A percentile compares a stretch with the other conserved stretches of the same genome.
These are phyloP conservation scores for Paramarasmius palmivorus DNA, from an alignment of 1,284 basidiomycete species.

Conservation along the genomic window DNA sequence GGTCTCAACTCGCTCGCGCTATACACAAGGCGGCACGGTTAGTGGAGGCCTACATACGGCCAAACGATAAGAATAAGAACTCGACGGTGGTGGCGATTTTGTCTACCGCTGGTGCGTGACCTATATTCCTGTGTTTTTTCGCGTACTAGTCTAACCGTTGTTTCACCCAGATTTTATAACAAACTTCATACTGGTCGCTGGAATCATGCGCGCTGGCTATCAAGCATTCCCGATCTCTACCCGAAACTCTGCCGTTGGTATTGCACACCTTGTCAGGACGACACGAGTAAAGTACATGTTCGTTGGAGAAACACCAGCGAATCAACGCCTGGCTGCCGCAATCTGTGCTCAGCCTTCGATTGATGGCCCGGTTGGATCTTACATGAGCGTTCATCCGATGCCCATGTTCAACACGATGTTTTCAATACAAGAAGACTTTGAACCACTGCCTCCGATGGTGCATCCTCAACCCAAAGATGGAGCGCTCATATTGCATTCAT, in stretches of 20 bases:
- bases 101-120: constrained; percentile 19
- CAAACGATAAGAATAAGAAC: constrained; percentile 6
- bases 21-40: constrained; percentile 10
- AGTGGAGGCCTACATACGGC: neutral
- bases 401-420: constrained; percentile 4
- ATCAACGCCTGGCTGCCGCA: constrained; percentile 5
- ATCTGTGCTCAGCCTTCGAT: constrained; percentile 8
- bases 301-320: constrained; percentile 2
- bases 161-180: constrained; percentile 16
- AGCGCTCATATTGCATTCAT: constrained; percentile 12
- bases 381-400: constrained; percentile 1
- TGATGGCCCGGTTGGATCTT: constrained; percentile 6
- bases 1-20: constrained; percentile 10
- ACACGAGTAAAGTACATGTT: constrained; percentile 12
- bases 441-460: neutral
- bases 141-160: neutral
- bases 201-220: constrained; percentile 19
- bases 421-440: neutral
- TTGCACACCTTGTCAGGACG: constrained; percentile 14
- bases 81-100: constrained; percentile 20
- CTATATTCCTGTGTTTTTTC: neutral
- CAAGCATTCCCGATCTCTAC: constrained; percentile 18
- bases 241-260: constrained; percentile 12
- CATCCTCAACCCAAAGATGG: constrained; percentile 1
- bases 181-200: constrained; percentile 13